phyloP scores from a whole-genome alignment of 2,329 filamentous ascomycete genomes.

The Ophiostoma sp. region DNA sequence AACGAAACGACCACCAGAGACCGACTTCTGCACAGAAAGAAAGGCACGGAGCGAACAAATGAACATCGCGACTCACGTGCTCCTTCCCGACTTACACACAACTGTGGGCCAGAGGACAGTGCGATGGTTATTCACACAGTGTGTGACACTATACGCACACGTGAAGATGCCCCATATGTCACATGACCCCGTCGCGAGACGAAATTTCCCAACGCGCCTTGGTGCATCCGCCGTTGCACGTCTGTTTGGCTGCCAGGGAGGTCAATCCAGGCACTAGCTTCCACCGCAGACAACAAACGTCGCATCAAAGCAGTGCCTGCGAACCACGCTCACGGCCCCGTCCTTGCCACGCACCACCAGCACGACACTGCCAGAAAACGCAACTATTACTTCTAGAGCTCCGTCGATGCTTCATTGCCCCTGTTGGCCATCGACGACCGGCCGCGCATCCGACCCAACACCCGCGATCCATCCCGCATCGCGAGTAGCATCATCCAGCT shows the following conservation, averaged over 20 bases:
- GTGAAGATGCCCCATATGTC: neutral
- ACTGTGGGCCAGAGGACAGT: neutral
- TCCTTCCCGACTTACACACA: neutral
- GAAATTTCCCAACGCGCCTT: conserved; percentile 22
- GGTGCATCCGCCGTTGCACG: neutral
- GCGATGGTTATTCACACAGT: neutral
- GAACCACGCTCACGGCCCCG: neutral
- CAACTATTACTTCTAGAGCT: neutral
- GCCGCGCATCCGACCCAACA: neutral
- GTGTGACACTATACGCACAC: neutral
- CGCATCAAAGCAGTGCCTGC: neutral
- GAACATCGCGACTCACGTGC: neutral
- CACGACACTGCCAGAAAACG: neutral
- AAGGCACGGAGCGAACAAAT: neutral
- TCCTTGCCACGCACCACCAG: neutral
- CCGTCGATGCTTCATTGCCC: too few relatives aligned
- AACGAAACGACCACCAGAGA: neutral
- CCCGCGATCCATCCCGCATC: neutral
- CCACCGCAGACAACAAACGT: neutral
- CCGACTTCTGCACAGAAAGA: neutral
- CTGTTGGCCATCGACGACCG: too few relatives aligned
- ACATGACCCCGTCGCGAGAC: conserved; percentile 16
- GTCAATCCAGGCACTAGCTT: conserved; percentile 8
- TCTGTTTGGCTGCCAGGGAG: neutral
- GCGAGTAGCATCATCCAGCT: neutral